Percentiles rank a stretch among this genome's conserved stretches.
Evolutionary conservation across 2,329 filamentous ascomycete species (phyloP).

Genomic region (Trichoderma sp.): DNA sequence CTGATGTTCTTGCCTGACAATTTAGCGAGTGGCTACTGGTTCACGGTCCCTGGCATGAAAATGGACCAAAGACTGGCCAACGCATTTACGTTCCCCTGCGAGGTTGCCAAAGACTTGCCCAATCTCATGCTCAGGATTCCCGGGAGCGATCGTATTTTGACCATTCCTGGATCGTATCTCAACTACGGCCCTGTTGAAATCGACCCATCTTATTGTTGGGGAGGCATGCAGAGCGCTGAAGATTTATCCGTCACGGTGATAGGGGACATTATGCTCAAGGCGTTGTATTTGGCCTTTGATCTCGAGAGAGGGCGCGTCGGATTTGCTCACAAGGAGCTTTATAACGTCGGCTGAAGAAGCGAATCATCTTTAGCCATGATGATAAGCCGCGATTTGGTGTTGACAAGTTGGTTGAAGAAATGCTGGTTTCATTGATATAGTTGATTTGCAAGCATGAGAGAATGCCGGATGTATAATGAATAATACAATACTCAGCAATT

Average conservation of each 20-base stretch:
- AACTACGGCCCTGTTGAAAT: slow-evolving; percentile 55
- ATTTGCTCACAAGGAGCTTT: slow-evolving; percentile 48
- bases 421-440: background rate
- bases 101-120: slow-evolving; percentile 54
- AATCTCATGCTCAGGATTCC: slow-evolving; percentile 58
- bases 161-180: slow-evolving; percentile 56
- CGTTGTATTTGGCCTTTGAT: slow-evolving; percentile 73
- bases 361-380: background rate
- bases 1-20: slow-evolving; percentile 61
- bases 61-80: slow-evolving; percentile 48
- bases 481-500: background rate
- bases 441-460: background rate
- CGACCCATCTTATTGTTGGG: slow-evolving; percentile 64
- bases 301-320: slow-evolving; percentile 44
- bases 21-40: slow-evolving; percentile 66
- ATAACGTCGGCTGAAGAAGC: slow-evolving; percentile 25
- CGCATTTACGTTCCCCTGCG: slow-evolving; percentile 61
- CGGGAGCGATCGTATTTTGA: slow-evolving; percentile 51
- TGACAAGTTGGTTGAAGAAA: background rate
- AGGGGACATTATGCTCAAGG: slow-evolving; percentile 79
- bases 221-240: slow-evolving; percentile 67
- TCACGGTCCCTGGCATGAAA: slow-evolving; percentile 53
- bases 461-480: background rate
- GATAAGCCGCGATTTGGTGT: background rate
- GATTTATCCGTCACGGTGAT: slow-evolving; percentile 62